Base-by-base conservation (phyloP, 2,329 filamentous ascomycete species). In the Fusarium metavorans region DNA sequence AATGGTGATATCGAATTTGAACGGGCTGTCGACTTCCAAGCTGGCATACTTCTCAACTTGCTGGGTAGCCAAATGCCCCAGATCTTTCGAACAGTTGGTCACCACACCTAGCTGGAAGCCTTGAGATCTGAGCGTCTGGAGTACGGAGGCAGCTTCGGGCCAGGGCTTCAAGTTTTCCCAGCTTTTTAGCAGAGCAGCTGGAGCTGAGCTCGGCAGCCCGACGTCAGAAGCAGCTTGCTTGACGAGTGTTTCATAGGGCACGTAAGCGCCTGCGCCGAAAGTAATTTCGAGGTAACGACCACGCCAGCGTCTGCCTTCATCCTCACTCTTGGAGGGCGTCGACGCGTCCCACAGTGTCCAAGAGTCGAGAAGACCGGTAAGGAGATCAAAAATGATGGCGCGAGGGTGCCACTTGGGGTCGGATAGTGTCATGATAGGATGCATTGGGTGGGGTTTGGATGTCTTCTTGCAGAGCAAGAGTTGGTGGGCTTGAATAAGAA, bases 361-460 rank as follows among this genome's bases (percentile, higher is more conserved):
- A 4, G 82, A 84, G 75, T 85, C 80, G 8, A 83, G 71, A 0
- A 85, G 81, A 16, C 77, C 83, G 1, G 83, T 85, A 27, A 85
- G 80, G 32, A 85, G 82, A 66, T 85, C 83, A 35, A 85, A 85
- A 34, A 85, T 70, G 2, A 85, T 77, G 56, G 78, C 83, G 73
- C 80, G 79, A 2, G 81, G 81, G 6, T 67, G 75, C 81, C 80
- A 82, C 6, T 41, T 30, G 2, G 57, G 2, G 13, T 68, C 58
- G 6, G 10, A 16, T 5, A n/a, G 6, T 4, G 1, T 2, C 2
- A 6, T 43, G 64, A 61, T 57, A 14, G 13, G 11, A 23, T 34
- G 30, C 16, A 56, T 27, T 11, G 14, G 52, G 7, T 25, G 52
- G 25, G n/a, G 18, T 56, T 34, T 16, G 14, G 30, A 16, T 56